Percentiles rank a stretch among this genome's conserved stretches.
Evolutionary conservation across 805 yeast species (phyloP).

Genomic region (Isabelozyma heimii): DNA sequence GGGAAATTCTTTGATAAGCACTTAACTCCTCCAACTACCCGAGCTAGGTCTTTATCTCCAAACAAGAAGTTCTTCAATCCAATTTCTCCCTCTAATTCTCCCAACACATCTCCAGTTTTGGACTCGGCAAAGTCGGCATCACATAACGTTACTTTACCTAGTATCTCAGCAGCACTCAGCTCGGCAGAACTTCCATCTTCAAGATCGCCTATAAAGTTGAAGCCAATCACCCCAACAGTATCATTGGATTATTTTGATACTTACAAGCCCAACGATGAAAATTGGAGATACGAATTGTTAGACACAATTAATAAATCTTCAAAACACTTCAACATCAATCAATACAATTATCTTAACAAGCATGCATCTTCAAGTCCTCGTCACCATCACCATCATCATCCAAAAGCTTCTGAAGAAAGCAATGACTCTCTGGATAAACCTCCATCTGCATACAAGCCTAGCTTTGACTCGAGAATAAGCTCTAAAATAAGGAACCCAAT

Average conservation of each 20-base stretch:
- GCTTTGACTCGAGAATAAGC: constrained; percentile 36
- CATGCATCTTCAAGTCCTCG: constrained; percentile 8
- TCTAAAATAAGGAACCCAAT: constrained; percentile 16
- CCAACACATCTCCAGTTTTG: constrained; percentile 10
- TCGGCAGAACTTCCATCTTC: constrained; percentile 15
- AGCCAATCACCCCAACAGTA: constrained; percentile 39
- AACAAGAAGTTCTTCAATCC: constrained; percentile 13
- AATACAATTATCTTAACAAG: constrained; percentile 26
- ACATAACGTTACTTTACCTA: constrained; percentile 26
- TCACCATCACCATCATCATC: constrained; percentile 3
- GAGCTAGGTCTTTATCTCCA: constrained; percentile 30
- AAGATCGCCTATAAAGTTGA: constrained; percentile 17
- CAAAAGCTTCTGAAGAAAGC: constrained; percentile 1
- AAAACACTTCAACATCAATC: constrained; percentile 23
- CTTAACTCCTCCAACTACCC: constrained; percentile 1
- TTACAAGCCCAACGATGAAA: constrained; percentile 43
- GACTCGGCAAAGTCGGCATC: constrained; percentile 2
- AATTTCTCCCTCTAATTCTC: constrained; percentile 16
- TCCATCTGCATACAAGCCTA: constrained; percentile 21
- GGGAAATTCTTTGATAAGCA: neutral
- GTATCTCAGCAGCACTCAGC: constrained; percentile 30
- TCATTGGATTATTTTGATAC: constrained; percentile 44
- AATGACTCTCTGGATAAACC: neutral
- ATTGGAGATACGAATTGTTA: constrained; percentile 41
- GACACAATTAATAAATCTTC: constrained; percentile 29